phyloP scores from a whole-genome alignment of 2,329 filamentous ascomycete species.

The Penicillium sp. region DNA sequence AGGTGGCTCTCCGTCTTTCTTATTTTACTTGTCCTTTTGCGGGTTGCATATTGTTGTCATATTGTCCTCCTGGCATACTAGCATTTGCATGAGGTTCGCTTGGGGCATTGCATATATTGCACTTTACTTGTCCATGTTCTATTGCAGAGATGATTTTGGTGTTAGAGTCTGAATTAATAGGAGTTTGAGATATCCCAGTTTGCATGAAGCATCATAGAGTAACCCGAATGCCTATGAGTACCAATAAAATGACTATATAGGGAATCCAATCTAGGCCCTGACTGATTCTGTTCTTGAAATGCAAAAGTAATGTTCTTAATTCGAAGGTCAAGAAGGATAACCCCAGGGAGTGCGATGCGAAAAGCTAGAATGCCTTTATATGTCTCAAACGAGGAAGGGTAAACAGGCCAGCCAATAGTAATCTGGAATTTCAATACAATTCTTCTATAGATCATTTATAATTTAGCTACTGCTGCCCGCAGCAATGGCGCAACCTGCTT shows the following conservation, averaged over 20 bases:
- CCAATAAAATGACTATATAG: neutral
- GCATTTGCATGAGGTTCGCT: conserved; percentile 26
- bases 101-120: conserved; percentile 24
- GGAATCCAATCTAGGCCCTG: neutral
- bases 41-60: conserved; percentile 8
- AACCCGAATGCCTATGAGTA: neutral
- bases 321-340: too few species aligned
- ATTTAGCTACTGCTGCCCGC: conserved; percentile 44
- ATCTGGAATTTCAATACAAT: neutral
- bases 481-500: conserved; percentile 63
- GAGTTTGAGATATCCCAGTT: neutral
- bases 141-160: conserved; percentile 4
- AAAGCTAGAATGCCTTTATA: too few species aligned
- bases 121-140: conserved; percentile 7
- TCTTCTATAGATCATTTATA: conserved; percentile 9
- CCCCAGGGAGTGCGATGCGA: too few species aligned
- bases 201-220: neutral
- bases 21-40: conserved; percentile 1
- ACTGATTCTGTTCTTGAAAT: too few species aligned
- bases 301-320: too few species aligned
- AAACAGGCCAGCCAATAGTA: neutral
- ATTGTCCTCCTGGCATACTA: conserved; percentile 16
- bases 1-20: neutral
- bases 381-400: too few species aligned
- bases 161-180: conserved; percentile 12